phyloP scores from a whole-genome alignment of 176 grass and related monocot species.

The Thinopyrum elongatum region DNA sequence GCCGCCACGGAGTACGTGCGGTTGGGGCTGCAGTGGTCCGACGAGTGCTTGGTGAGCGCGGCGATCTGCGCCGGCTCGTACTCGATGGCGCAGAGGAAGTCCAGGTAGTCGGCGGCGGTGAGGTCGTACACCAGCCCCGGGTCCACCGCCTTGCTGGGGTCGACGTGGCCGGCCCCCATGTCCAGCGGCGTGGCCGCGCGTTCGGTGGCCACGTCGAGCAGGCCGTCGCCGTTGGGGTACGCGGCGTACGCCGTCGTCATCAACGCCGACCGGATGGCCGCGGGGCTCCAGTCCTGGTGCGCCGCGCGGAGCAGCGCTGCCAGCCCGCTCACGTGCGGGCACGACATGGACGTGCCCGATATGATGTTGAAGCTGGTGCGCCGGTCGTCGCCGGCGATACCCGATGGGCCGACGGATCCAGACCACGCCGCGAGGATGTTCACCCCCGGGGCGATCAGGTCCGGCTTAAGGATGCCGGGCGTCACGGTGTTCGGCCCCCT shows the following conservation, averaged over 20 bases:
- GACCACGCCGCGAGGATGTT: constrained; percentile 91
- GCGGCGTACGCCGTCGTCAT: constrained; percentile 76
- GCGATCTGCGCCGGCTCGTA: constrained; percentile 79
- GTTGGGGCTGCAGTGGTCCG: constrained; percentile 49
- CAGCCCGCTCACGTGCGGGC: constrained; percentile 93
- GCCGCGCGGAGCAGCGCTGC: constrained; percentile 63
- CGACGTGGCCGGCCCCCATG: constrained; percentile 88
- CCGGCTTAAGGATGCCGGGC: constrained; percentile 74
- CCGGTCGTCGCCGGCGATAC: constrained; percentile 49
- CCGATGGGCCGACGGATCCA: constrained; percentile 64
- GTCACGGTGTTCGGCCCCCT: constrained; percentile 77
- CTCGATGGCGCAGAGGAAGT: constrained; percentile 88
- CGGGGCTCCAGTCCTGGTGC: constrained; percentile 88
- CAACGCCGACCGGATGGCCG: constrained; percentile 71
- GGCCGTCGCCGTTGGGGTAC: constrained; percentile 57
- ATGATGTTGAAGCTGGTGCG: constrained; percentile 89
- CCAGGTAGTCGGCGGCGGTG: constrained; percentile 63
- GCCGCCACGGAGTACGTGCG: constrained; percentile 47
- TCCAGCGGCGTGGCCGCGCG: constrained; percentile 66
- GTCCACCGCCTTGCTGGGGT: constrained; percentile 70
- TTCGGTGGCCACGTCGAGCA: constrained; percentile 79
- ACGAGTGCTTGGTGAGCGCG: constrained; percentile 50
- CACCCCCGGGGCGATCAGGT: constrained; percentile 84
- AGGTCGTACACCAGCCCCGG: constrained; percentile 87
- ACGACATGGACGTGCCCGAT: constrained; percentile 98